Evolutionary conservation across 768 basidiomycete species (phyloP).

Genomic region (Porphyrellus cyaneotinctus): DNA sequence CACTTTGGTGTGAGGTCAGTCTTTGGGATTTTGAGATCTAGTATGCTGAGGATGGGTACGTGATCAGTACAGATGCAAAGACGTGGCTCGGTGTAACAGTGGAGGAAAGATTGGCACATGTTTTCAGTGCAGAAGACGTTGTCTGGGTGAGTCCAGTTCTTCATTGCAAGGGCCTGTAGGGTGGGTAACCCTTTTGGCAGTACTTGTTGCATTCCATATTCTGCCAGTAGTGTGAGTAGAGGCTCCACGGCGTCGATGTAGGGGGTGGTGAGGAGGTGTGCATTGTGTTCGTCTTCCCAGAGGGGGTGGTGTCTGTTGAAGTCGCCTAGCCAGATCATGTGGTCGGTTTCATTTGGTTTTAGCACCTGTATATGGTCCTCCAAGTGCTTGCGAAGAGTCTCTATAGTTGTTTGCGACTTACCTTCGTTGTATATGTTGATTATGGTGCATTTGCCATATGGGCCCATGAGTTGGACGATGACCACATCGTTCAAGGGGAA

Average conservation of each 20-base stretch:
- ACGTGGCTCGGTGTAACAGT: too few relatives aligned
- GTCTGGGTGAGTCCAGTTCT: slow-evolving; percentile 22
- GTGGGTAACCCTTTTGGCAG: slow-evolving; percentile 36
- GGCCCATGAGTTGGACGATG: neutral
- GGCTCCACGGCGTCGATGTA: neutral
- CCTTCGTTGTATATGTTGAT: neutral
- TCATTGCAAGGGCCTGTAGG: slow-evolving; percentile 22
- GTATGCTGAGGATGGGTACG: too few relatives aligned
- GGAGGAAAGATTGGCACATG: too few relatives aligned
- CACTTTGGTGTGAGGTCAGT: too few relatives aligned
- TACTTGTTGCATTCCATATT: slow-evolving; percentile 31
- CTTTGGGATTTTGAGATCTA: too few relatives aligned
- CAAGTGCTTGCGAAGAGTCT: neutral
- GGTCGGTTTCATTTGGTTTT: slow-evolving; percentile 1
- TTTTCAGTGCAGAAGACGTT: slow-evolving; percentile 18
- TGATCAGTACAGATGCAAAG: too few relatives aligned
- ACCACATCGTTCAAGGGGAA: too few relatives aligned
- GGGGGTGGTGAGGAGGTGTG: slow-evolving; percentile 20
- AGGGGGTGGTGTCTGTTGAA: slow-evolving; percentile 35
- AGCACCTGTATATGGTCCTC: neutral
- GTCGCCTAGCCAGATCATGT: slow-evolving; percentile 21
- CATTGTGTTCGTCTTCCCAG: slow-evolving; percentile 26
- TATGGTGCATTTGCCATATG: fast-evolving
- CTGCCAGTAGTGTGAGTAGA: neutral
- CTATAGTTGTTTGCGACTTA: neutral